A percentile compares a stretch with the other conserved stretches of the same genome.
Conservation (phyloP, 768 basidiomycete species). For the Exsudoporus frostii region DNA sequence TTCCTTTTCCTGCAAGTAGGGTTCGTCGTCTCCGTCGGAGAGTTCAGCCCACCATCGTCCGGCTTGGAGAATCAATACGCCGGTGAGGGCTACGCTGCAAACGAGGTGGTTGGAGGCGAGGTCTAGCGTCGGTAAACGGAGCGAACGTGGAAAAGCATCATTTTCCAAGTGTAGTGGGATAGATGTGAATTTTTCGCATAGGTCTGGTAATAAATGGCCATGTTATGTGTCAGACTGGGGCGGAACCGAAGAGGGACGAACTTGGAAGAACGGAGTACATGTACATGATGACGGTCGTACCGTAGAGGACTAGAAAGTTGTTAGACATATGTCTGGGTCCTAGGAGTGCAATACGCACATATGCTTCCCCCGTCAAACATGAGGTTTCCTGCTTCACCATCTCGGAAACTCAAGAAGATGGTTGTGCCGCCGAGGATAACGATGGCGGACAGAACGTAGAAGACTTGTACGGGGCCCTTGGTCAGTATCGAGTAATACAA, state of each 20-base stretch:
- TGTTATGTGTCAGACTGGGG: conserved; percentile 3
- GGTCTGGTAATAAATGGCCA: conserved; percentile 37
- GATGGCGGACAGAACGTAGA: conserved; percentile 56
- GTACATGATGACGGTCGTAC: conserved; percentile 69
- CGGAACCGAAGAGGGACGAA: conserved; percentile 35
- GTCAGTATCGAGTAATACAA: conserved; percentile 78
- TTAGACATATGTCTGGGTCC: neutral
- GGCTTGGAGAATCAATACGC: conserved; percentile 81
- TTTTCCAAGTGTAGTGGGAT: conserved; percentile 51
- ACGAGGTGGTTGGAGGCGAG: conserved; percentile 83
- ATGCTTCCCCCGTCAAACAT: conserved; percentile 93
- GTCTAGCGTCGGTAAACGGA: conserved; percentile 66
- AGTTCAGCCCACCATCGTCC: conserved; percentile 84
- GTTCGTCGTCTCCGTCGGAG: conserved; percentile 57
- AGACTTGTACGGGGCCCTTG: conserved; percentile 54
- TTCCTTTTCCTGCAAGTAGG: conserved; percentile 30
- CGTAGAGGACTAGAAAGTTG: conserved; percentile 63
- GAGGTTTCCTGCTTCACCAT: conserved; percentile 76
- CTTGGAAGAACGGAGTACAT: conserved; percentile 76
- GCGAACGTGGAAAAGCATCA: conserved; percentile 59
- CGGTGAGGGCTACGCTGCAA: conserved; percentile 84
- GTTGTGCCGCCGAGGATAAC: conserved; percentile 59
- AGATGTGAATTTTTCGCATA: conserved; percentile 55
- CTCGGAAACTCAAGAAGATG: conserved; percentile 74
- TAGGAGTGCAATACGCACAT: conserved; percentile 47